phyloP scores from a whole-genome alignment of 768 basidiomycete genomes.

The Hysterangium stoloniferum region DNA sequence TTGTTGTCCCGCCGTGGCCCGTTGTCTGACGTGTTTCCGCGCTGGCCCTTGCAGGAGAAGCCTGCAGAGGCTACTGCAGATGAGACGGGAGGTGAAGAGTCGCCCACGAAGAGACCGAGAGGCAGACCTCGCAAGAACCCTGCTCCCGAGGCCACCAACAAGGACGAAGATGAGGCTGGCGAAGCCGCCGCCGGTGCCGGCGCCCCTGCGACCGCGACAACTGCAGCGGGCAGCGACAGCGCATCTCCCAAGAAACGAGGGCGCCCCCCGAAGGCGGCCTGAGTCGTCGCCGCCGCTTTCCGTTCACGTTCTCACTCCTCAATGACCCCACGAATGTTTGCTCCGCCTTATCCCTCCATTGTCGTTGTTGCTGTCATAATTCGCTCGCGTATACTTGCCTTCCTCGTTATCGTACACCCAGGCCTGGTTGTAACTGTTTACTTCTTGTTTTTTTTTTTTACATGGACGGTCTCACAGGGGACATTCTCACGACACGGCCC shows the following conservation, averaged over 20 bases:
- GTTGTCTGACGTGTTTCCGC: slow-evolving; percentile 18
- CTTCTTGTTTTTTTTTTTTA: slow-evolving; percentile 5
- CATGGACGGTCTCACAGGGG: not conserved
- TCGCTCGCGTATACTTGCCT: slow-evolving; percentile 2
- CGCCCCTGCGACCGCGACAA: not conserved
- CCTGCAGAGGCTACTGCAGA: slow-evolving; percentile 20
- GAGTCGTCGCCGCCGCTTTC: not conserved
- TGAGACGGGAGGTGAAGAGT: slow-evolving; percentile 35
- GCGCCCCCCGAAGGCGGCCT: slow-evolving; percentile 57
- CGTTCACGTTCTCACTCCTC: not conserved
- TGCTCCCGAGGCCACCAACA: slow-evolving; percentile 29
- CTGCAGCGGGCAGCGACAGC: slow-evolving; percentile 36
- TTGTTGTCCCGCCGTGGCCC: slow-evolving; percentile 17
- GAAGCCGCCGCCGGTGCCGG: slow-evolving; percentile 18
- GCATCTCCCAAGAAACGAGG: slow-evolving; percentile 76
- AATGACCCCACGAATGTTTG: not conserved
- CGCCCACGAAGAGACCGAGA: slow-evolving; percentile 53
- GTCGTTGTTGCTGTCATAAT: not conserved
- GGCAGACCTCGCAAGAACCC: slow-evolving; percentile 69
- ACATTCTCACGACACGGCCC: slow-evolving; percentile 6
- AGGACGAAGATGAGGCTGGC: slow-evolving; percentile 29
- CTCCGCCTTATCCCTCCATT: not conserved
- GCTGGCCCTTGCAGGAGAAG: slow-evolving; percentile 36
- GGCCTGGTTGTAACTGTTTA: slow-evolving; percentile 8
- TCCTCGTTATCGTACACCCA: not conserved